Evolutionary conservation across 768 basidiomycete genomes (phyloP).

Genomic region (Xerocomellus chrysenteron): DNA sequence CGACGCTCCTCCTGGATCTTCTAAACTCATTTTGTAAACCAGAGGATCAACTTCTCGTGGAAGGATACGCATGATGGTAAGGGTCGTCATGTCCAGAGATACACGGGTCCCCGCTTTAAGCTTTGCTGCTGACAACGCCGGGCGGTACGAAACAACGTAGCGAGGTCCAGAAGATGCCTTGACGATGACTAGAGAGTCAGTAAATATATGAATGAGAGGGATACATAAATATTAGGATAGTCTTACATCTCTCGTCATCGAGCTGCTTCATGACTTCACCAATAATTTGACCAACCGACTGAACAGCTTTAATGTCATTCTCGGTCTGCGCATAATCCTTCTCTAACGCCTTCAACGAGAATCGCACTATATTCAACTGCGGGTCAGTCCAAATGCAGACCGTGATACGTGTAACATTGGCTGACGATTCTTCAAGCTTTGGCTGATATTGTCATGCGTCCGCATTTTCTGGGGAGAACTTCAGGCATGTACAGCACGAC

Average conservation of each 20-base stretch:
- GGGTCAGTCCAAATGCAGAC: neutral
- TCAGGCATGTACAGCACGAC: neutral
- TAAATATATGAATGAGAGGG: neutral
- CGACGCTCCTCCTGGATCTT: constrained; percentile 92
- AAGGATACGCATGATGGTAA: constrained; percentile 98
- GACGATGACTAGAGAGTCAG: constrained; percentile 73
- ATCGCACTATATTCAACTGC: constrained; percentile 61
- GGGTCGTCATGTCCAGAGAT: constrained; percentile 97
- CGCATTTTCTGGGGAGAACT: constrained; percentile 80
- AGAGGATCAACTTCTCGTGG: constrained; percentile 97
- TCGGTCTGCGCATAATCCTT: constrained; percentile 93
- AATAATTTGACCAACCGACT: constrained; percentile 98
- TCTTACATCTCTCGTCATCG: constrained; percentile 94
- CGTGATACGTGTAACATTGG: constrained; percentile 11
- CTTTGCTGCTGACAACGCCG: constrained; percentile 85
- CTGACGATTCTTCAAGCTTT: constrained; percentile 88
- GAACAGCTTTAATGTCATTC: constrained; percentile 98
- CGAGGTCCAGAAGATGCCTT: constrained; percentile 98
- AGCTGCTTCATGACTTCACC: constrained; percentile 99
- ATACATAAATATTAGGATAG: neutral
- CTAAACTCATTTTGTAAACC: constrained; percentile 99
- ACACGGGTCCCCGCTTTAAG: constrained; percentile 94
- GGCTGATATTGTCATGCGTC: constrained; percentile 82
- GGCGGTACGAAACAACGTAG: constrained; percentile 97
- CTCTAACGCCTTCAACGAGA: constrained; percentile 86